phyloP scores from a whole-genome alignment of 169 alveolate genomes.

The Perkinsus olseni region DNA sequence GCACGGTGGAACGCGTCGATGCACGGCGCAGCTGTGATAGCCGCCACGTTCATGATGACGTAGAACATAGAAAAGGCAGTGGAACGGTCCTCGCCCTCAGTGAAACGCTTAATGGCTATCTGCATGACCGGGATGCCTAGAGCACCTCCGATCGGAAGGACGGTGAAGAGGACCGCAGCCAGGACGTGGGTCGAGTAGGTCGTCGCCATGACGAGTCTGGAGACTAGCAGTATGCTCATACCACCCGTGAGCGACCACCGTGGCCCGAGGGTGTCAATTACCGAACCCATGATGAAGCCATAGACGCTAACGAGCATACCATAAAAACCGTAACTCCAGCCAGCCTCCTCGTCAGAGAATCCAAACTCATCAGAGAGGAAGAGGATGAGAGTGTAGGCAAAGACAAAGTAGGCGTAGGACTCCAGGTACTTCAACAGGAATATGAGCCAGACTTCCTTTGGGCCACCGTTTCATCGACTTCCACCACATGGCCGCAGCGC shows the following conservation, averaged over 20 bases:
- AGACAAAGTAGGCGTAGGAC: slow-evolving; percentile 12
- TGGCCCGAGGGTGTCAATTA: slow-evolving; percentile 11
- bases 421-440: slow-evolving; percentile 12
- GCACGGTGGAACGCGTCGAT: slow-evolving; percentile 2
- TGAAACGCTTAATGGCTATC: slow-evolving; percentile 12
- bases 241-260: slow-evolving; percentile 13
- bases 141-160: slow-evolving; percentile 13
- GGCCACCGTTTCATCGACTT: neutral
- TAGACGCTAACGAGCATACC: slow-evolving; percentile 10
- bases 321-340: slow-evolving; percentile 1
- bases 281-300: slow-evolving; percentile 13
- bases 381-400: slow-evolving; percentile 6
- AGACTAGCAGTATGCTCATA: slow-evolving; percentile 4
- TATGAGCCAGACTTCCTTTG: neutral
- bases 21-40: slow-evolving; percentile 11
- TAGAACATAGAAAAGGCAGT: slow-evolving; percentile 6
- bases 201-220: neutral
- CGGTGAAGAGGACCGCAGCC: neutral
- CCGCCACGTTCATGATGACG: slow-evolving; percentile 13
- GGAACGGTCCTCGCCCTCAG: neutral
- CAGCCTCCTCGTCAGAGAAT: slow-evolving; percentile 13
- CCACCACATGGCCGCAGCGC: neutral
- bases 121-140: slow-evolving; percentile 14
- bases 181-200: neutral
- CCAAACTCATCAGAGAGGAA: slow-evolving; percentile 12